These are phyloP conservation scores for Dendrothele bispora DNA, from an alignment of 768 basidiomycete genomes.

Conservation along the genomic window DNA sequence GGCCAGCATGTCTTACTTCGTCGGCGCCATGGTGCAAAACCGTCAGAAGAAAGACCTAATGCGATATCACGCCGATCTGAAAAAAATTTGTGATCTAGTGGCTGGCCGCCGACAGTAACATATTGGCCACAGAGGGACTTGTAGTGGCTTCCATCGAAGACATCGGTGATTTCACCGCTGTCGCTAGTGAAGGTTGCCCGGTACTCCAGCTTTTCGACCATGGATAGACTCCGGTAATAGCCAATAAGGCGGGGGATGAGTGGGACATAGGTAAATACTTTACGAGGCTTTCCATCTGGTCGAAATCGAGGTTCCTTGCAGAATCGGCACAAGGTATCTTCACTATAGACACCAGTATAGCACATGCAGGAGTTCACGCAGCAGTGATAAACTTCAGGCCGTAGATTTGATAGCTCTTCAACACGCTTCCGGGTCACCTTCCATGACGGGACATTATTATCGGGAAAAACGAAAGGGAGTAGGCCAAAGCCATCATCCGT, in stretches of 20 bases:
- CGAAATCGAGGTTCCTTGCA: conserved; percentile 26
- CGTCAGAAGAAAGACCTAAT: conserved; percentile 41
- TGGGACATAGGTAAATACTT: conserved; percentile 35
- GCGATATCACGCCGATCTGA: conserved; percentile 39
- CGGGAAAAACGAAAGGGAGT: no score
- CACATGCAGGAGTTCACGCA: conserved; percentile 32
- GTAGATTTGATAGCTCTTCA: conserved; percentile 22
- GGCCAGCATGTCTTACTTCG: no score
- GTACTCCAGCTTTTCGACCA: conserved; percentile 23
- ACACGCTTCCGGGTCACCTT: no score
- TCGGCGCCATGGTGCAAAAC: conserved; percentile 41
- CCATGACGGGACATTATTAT: no score
- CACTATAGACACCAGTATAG: conserved; percentile 20
- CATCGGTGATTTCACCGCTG: conserved; percentile 26
- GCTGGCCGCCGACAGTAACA: conserved; percentile 27
- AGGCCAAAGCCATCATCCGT: no score
- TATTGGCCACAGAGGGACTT: conserved; percentile 13
- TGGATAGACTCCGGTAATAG: conserved; percentile 17
- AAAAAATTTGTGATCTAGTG: conserved; percentile 31
- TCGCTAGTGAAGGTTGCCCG: conserved; percentile 20
- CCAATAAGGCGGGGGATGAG: conserved; percentile 23
- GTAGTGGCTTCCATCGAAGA: conserved; percentile 37
- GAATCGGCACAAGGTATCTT: conserved; percentile 20
- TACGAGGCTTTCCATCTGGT: conserved; percentile 22
- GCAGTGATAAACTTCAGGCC: conserved; percentile 25